Conservation (phyloP, 2,329 filamentous ascomycete species). For the Setomelanomma holmii region DNA sequence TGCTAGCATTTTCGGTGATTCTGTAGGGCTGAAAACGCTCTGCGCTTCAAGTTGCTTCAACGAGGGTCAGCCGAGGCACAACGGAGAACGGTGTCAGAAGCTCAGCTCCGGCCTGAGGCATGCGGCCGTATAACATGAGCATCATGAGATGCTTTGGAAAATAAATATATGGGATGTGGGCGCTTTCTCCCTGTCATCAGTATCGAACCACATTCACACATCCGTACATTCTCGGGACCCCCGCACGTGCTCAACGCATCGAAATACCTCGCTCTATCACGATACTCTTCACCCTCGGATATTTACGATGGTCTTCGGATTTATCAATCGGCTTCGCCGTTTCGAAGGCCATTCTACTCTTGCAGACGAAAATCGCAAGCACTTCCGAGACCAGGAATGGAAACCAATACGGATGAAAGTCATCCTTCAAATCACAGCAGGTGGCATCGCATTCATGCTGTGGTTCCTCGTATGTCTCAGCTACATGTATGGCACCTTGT, state of each 20-base stretch:
- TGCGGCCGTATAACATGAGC: background rate
- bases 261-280: too few species aligned
- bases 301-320: background rate
- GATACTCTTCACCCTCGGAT: background rate
- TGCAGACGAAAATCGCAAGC: conserved; percentile 15
- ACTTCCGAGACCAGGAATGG: conserved; percentile 21
- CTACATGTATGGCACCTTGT: conserved; percentile 35
- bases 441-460: conserved; percentile 25
- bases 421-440: conserved; percentile 15
- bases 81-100: background rate
- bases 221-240: background rate
- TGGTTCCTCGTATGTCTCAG: conserved; percentile 31
- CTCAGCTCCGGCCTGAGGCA: background rate
- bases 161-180: background rate
- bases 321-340: background rate
- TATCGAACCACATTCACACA: background rate
- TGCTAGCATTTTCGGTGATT: background rate
- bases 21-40: background rate
- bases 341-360: conserved; percentile 14
- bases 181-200: background rate
- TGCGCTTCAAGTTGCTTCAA: background rate
- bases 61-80: background rate
- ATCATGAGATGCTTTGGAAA: background rate
- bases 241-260: too few species aligned
- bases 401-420: conserved; percentile 19